phyloP scores from a whole-genome alignment of 371 early-diverging fungal genomes.

The Mortierella sp. region DNA sequence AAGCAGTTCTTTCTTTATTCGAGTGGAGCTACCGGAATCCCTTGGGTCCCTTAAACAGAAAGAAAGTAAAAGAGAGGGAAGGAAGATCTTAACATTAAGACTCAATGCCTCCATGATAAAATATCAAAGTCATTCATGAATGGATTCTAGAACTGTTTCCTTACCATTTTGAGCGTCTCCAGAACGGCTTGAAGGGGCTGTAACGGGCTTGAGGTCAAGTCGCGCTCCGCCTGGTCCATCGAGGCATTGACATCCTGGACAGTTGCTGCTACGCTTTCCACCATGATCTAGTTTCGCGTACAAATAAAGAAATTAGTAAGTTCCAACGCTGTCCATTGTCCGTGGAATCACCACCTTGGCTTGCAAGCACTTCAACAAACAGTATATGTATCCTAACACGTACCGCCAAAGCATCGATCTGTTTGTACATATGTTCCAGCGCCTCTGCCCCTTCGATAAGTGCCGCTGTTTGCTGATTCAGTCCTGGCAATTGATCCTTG shows the following conservation, averaged over 20 bases:
- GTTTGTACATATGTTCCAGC: constrained; percentile 45
- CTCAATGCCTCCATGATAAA: not conserved
- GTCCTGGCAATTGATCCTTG: constrained; percentile 29
- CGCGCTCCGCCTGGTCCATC: constrained; percentile 47
- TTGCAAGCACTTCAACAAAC: not conserved
- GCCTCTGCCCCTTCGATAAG: constrained; percentile 34
- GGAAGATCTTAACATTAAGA: not conserved
- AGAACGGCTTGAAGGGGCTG: constrained; percentile 53
- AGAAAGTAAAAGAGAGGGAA: not conserved
- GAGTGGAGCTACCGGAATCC: constrained; percentile 11
- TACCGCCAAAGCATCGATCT: constrained; percentile 49
- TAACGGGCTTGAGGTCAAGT: constrained; percentile 30
- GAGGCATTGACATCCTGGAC: constrained; percentile 23
- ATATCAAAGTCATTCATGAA: not conserved
- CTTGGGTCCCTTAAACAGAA: constrained; percentile 33
- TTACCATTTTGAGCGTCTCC: constrained; percentile 55
- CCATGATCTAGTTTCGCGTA: constrained; percentile 24
- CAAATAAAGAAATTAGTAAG: not conserved
- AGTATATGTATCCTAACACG: not conserved
- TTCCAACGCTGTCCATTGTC: not conserved
- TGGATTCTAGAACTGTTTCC: not conserved
- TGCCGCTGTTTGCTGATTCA: constrained; percentile 33
- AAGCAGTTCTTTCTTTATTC: not conserved
- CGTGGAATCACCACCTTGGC: not conserved
- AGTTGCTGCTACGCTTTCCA: constrained; percentile 39